phyloP scores from a whole-genome alignment of 2,329 filamentous ascomycete genomes.

The Aspergillus carbonarius region DNA sequence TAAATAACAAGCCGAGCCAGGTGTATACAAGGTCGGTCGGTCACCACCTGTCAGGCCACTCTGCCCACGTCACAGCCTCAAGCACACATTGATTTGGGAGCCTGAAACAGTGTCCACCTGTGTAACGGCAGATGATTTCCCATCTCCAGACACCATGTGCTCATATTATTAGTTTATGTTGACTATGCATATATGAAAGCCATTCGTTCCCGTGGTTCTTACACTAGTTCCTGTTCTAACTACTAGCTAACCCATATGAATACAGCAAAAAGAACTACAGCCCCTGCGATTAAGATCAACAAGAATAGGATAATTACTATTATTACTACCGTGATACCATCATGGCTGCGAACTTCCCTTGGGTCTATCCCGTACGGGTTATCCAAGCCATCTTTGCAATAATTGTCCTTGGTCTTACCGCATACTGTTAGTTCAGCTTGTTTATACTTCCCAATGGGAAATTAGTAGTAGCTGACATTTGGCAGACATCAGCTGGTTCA shows the following conservation, averaged over 20 bases:
- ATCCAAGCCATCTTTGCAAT: conserved; percentile 68
- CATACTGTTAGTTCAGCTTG: conserved; percentile 59
- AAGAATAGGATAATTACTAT: neutral
- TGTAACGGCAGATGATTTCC: neutral
- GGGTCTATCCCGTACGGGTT: conserved; percentile 58
- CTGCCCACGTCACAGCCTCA: neutral
- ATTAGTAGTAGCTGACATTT: neutral
- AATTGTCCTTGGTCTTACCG: conserved; percentile 72
- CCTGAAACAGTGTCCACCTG: neutral
- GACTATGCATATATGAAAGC: neutral
- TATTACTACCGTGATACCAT: neutral
- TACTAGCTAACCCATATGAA: neutral
- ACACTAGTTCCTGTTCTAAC: neutral
- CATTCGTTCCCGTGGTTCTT: neutral
- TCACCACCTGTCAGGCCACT: neutral
- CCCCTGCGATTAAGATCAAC: neutral
- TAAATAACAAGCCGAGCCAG: neutral
- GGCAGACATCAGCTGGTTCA: conserved; percentile 56
- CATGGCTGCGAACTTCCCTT: conserved; percentile 22
- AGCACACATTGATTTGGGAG: neutral
- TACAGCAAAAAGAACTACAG: neutral
- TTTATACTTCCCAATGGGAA: neutral
- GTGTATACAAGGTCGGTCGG: neutral
- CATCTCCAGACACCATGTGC: neutral
- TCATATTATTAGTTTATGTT: neutral